Conservation (phyloP, 2,329 filamentous ascomycete genomes). For the Alternaria brassicae region DNA sequence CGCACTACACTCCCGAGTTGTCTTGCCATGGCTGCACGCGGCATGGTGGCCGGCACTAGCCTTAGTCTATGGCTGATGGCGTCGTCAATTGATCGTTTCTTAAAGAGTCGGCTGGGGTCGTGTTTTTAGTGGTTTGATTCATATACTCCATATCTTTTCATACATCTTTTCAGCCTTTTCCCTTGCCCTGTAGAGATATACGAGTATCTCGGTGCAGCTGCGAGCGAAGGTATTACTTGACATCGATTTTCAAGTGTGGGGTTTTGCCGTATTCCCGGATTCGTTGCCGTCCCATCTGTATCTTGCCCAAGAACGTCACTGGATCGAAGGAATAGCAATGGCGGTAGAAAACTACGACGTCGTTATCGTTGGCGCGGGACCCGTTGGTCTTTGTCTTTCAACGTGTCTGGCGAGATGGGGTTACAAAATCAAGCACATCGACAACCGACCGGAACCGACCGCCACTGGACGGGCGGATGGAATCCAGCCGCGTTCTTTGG, state of each 20-base stretch:
- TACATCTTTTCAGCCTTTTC: neutral
- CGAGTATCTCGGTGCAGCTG: neutral
- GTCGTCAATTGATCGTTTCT: constrained; percentile 9
- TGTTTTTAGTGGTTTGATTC: neutral
- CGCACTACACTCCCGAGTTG: constrained; percentile 28
- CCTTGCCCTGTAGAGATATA: neutral
- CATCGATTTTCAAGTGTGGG: constrained; percentile 8
- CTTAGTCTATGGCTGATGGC: constrained; percentile 17
- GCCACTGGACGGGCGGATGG: constrained; percentile 87
- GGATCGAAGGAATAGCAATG: constrained; percentile 12
- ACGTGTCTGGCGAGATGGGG: constrained; percentile 91
- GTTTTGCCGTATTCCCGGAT: constrained; percentile 1
- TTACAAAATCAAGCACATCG: constrained; percentile 93
- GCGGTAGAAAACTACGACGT: constrained; percentile 64
- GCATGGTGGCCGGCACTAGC: constrained; percentile 24
- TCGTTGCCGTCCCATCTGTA: neutral
- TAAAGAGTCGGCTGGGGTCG: constrained; percentile 19
- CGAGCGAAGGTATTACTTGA: constrained; percentile 6
- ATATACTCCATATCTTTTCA: neutral
- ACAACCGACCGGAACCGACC: constrained; percentile 86
- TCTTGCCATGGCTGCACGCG: constrained; percentile 27
- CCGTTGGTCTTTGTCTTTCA: constrained; percentile 85
- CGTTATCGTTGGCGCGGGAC: constrained; percentile 88
- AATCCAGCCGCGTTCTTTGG: constrained; percentile 87
- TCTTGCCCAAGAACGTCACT: neutral